Evolutionary conservation across 306 rosid genomes (phyloP).

Genomic region (Malus sieversii): DNA sequence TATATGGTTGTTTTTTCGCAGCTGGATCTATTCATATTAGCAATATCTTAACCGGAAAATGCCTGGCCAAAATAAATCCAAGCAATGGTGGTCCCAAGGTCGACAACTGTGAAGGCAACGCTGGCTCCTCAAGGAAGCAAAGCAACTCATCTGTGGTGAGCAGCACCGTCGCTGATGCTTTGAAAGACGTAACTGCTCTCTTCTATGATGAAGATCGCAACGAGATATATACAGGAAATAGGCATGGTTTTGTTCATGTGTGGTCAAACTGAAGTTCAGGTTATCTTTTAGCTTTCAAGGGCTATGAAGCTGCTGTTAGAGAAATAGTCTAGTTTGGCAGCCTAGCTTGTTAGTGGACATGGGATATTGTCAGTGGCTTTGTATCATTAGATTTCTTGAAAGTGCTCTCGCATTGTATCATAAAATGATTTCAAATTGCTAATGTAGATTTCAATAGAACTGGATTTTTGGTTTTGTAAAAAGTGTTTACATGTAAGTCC

Average conservation of each 20-base stretch:
- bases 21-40: conserved; percentile 78
- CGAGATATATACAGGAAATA: conserved; percentile 74
- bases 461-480: background rate
- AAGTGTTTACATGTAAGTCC: background rate
- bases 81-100: conserved; percentile 31
- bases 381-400: conserved; percentile 7
- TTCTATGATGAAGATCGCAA: conserved; percentile 75
- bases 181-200: conserved; percentile 80
- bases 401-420: conserved; percentile 24
- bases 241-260: conserved; percentile 72
- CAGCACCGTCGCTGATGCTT: conserved; percentile 60
- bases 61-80: conserved; percentile 63
- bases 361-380: background rate
- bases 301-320: background rate
- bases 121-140: conserved; percentile 35
- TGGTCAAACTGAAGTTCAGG: conserved; percentile 53
- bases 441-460: background rate
- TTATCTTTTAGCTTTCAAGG: background rate
- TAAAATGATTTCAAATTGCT: conserved; percentile 10
- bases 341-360: background rate
- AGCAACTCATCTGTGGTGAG: conserved; percentile 30
- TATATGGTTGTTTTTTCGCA: conserved; percentile 21
- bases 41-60: conserved; percentile 71
- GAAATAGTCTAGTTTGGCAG: conserved; percentile 1
- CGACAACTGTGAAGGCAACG: conserved; percentile 20